phyloP scores from a whole-genome alignment of 2,329 filamentous ascomycete species.

The Cordyceps militaris region DNA sequence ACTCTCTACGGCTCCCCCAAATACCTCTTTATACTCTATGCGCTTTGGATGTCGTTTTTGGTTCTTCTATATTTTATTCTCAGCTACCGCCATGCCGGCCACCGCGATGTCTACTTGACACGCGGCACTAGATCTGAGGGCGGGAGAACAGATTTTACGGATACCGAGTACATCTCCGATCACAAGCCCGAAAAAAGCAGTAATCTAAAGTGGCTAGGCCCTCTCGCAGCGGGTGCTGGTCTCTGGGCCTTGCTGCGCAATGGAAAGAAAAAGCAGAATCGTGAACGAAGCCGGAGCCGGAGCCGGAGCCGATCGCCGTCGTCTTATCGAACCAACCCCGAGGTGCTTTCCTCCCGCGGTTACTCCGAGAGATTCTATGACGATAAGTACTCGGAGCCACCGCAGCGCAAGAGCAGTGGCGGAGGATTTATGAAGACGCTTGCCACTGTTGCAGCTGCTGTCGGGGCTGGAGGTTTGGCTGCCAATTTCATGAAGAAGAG shows the following conservation, averaged over 20 bases:
- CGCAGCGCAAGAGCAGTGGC: constrained; percentile 32
- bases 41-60: constrained; percentile 68
- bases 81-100: constrained; percentile 58
- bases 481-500: constrained; percentile 52
- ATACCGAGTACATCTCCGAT: constrained; percentile 33
- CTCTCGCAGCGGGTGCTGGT: constrained; percentile 46
- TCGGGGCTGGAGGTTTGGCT: constrained; percentile 56
- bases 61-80: constrained; percentile 73
- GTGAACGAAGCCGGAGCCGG: constrained; percentile 33
- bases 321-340: constrained; percentile 33
- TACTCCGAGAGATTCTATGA: constrained; percentile 54
- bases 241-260: constrained; percentile 39
- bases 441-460: constrained; percentile 50
- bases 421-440: constrained; percentile 56
- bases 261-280: constrained; percentile 34
- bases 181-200: constrained; percentile 26
- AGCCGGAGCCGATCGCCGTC: constrained; percentile 34
- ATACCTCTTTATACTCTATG: constrained; percentile 76
- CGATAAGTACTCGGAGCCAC: constrained; percentile 56
- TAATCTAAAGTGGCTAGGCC: constrained; percentile 41
- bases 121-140: constrained; percentile 52
- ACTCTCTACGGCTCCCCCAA: constrained; percentile 88
- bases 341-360: constrained; percentile 45
- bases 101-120: constrained; percentile 47
- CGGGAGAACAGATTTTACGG: constrained; percentile 32